Evolutionary conservation across 768 basidiomycete species (phyloP), one percentile per base, ranked within the genome.

Genomic region (Boletus rufocinnamomeus): DNA sequence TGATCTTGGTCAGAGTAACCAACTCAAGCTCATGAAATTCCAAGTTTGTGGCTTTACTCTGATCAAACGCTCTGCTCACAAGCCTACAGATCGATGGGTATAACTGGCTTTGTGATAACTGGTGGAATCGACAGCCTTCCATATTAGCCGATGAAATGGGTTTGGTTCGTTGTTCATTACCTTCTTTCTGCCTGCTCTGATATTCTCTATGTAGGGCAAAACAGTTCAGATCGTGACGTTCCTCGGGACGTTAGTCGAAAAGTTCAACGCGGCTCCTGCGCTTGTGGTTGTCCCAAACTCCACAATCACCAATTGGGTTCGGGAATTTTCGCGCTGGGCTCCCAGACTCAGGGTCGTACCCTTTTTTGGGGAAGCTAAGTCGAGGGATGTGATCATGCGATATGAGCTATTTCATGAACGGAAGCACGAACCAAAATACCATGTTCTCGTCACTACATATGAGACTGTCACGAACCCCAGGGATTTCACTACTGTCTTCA

Each of bases 141-240:
- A 95, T 95, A 61, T 82, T 98, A 23, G 96, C 97, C 3, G 97
- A 99, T 69, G 97, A 98, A 73, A 98, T 99, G 97, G 95, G 95
- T 58, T 75, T 95, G 70, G 93, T 92, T 71, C 52, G 79, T 69
- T 28, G 25, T 43, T 40, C 48, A 25, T 57, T 35, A 11, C 4
- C 38, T 28, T 35, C 25, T 21, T 41, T 54, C 21, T 16, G 47
- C 4, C 68, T 63, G 10, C 37, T 34, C 23, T 52, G 27, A 63
- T 32, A 48, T 55, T n/a, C 53, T 23, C 25, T 47, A 58, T 40
- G 23, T 60, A 93, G 88, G 91, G 92, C 0, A 94, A 93, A 78
- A 98, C 95, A 0, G 91, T 98, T 2, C 95, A 97, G 68, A 88
- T 98, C 50, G 86, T 87, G 28, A 86, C 90, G 0, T 92, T 94